A percentile compares a stretch with the other conserved stretches of the same genome.
phyloP scores from a whole-genome alignment of 805 yeast genomes.

The Middelhovenomyces tepae region DNA sequence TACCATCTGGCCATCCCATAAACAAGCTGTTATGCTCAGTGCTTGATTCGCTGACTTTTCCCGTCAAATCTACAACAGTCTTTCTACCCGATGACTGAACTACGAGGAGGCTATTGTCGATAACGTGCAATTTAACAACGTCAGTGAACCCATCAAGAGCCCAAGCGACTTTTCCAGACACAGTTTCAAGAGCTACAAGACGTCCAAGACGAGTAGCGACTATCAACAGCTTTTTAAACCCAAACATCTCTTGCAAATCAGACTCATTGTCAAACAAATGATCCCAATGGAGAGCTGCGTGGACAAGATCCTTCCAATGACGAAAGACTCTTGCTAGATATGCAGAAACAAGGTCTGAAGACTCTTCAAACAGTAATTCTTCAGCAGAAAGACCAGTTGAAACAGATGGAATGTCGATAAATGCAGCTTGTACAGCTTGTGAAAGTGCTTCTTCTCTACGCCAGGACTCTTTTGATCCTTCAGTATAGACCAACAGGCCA shows the following conservation, averaged over 20 bases:
- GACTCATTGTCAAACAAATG: slow-evolving; percentile 2
- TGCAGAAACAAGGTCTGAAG: slow-evolving; percentile 20
- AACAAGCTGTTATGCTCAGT: too few relatives aligned
- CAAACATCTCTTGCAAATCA: slow-evolving; percentile 19
- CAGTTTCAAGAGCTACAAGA: slow-evolving; percentile 23
- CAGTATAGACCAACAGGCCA: slow-evolving; percentile 1
- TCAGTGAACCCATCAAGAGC: slow-evolving; percentile 8
- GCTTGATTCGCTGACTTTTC: too few relatives aligned
- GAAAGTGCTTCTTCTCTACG: slow-evolving; percentile 25
- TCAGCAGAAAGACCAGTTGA: slow-evolving; percentile 18
- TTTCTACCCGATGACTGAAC: slow-evolving; percentile 11
- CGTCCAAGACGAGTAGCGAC: slow-evolving; percentile 22
- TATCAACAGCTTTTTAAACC: slow-evolving; percentile 26
- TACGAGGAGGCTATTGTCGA: slow-evolving; percentile 4
- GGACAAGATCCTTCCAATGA: slow-evolving; percentile 18
- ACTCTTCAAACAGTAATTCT: slow-evolving; percentile 23
- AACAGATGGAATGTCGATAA: slow-evolving; percentile 21
- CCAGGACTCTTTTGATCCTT: slow-evolving; percentile 14
- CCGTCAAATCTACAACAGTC: slow-evolving; percentile 14
- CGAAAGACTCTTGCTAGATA: slow-evolving; percentile 20
- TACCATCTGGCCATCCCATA: too few relatives aligned
- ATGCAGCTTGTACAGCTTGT: slow-evolving; percentile 15
- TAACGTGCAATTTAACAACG: slow-evolving; percentile 6
- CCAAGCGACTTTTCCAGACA: slow-evolving; percentile 22
- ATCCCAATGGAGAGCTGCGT: slow-evolving; percentile 7